Percentiles rank a stretch among this genome's conserved stretches.
phyloP scores from a whole-genome alignment of 768 basidiomycete genomes.

The Trametes meyenii region DNA sequence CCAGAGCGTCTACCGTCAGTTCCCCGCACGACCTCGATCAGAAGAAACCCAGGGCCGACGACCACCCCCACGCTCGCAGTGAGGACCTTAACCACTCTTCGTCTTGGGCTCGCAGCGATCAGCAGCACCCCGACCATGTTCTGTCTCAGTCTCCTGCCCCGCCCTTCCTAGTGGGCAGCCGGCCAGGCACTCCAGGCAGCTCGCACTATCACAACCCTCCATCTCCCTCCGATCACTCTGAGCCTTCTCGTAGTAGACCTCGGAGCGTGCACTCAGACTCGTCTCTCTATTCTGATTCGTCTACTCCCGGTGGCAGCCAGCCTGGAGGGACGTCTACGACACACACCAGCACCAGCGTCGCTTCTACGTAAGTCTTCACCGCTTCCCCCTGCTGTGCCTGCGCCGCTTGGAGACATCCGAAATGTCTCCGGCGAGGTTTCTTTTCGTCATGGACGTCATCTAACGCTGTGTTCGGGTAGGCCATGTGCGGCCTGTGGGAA shows the following conservation, averaged over 20 bases:
- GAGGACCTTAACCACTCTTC: conserved; percentile 67
- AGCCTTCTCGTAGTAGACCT: conserved; percentile 48
- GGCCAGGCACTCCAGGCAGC: conserved; percentile 61
- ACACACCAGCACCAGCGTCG: conserved; percentile 57
- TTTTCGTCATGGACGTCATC: conserved; percentile 23
- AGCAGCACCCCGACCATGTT: conserved; percentile 24
- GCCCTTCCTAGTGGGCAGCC: conserved; percentile 54
- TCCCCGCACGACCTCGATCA: conserved; percentile 56
- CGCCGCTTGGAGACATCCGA: neutral
- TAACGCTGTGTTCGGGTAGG: conserved; percentile 40
- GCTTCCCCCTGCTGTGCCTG: neutral
- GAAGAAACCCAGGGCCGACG: conserved; percentile 42
- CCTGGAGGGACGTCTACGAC: conserved; percentile 53
- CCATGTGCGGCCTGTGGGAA: conserved; percentile 79
- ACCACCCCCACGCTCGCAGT: conserved; percentile 59
- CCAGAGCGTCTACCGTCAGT: conserved; percentile 66
- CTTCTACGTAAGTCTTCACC: conserved; percentile 56
- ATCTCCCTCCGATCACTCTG: conserved; percentile 58
- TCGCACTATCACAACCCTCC: conserved; percentile 48
- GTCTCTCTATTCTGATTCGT: conserved; percentile 59
- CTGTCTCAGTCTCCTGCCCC: conserved; percentile 35
- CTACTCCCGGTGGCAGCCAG: conserved; percentile 45
- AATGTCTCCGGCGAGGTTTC: neutral
- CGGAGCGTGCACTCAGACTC: conserved; percentile 44
- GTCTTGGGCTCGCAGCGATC: conserved; percentile 33